These are phyloP conservation scores for Globisporangium rhizosaccharum DNA, from an alignment of 352 stramenopile species.

Conservation along the genomic window DNA sequence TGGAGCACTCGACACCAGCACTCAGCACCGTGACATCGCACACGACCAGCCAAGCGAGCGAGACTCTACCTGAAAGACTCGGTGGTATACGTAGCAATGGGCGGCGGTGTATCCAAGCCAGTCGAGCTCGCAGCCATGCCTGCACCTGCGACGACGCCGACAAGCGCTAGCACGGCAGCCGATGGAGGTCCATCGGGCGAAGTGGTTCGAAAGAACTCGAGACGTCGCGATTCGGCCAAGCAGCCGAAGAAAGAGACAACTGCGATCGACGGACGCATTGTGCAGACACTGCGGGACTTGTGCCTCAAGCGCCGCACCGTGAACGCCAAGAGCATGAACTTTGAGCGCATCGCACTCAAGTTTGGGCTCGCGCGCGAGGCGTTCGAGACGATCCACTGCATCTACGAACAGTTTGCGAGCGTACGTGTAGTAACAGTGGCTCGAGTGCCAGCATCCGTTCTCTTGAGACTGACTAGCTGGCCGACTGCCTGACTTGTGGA, in stretches of 20 bases:
- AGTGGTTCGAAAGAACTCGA: not conserved
- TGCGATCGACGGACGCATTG: constrained; percentile 59
- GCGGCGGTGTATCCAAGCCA: constrained; percentile 29
- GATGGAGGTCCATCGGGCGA: not conserved
- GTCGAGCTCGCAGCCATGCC: constrained; percentile 1
- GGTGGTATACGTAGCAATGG: constrained; percentile 18
- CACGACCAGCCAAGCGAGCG: too few relatives aligned
- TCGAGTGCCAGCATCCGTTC: constrained; percentile 1
- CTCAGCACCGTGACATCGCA: too few relatives aligned
- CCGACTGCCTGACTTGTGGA: constrained; percentile 4
- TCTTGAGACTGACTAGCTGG: not conserved
- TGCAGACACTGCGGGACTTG: constrained; percentile 56
- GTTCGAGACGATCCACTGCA: constrained; percentile 56
- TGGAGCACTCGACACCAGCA: not conserved
- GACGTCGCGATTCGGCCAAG: constrained; percentile 4
- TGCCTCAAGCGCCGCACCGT: constrained; percentile 44
- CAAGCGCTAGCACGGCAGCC: not conserved
- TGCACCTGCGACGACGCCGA: not conserved
- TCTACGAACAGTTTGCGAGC: constrained; percentile 57
- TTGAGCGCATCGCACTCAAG: constrained; percentile 75
- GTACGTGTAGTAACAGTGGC: constrained; percentile 20
- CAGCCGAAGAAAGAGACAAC: constrained; percentile 31
- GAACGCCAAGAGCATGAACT: constrained; percentile 52
- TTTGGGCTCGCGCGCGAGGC: constrained; percentile 57
- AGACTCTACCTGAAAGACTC: too few relatives aligned